Evolutionary conservation across 1,139 yeast genomes (phyloP), one percentile per base, ranked within the genome.

Genomic region (Pichia sp.): DNA sequence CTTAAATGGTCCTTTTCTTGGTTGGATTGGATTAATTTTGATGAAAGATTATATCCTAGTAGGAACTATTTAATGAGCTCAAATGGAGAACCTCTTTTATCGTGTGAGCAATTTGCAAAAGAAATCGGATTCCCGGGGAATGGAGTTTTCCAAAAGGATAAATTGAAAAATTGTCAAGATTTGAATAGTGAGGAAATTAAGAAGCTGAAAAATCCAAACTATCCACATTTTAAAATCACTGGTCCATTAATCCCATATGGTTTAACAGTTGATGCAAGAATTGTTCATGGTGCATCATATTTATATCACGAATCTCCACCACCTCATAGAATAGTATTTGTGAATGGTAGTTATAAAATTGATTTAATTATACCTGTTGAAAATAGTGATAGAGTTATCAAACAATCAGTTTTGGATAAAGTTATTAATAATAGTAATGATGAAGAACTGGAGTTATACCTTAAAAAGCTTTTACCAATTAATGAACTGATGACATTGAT

Each of bases 1-100:
- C 57, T 58, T 28, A 42, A 42, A 19, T 29, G 62, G 1, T 56
- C 58, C 0, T 65, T 66, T 52, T 50, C 55, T 14, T 66, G 69
- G 69, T 39, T 47, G 11, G 63, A 62, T 46, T 66, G 69, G 69
- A 49, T 62, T 13, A 58, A 64, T 54, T 48, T 64, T 46, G 59
- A 61, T 33, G 47, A 50, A 19, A 57, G 68, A 45, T 52, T 66
- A 8, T 38, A 46, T 19, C 65, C 65, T 14, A 56, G 56, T 42
- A 46, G 39, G 13, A 31, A 44, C 14, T 65, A 62, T 61, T 42
- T 56, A 25, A 31, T 39, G 1, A 25, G 42, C 2, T 50, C 57
- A 49, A 27, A 53, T 19, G 52, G 53, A 13, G 30, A 50, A 7
- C 55, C 55, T 22, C 42, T 56, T 33, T 42, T 45, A 6, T 52